These are phyloP conservation scores for Penicillium crystallinum DNA, from an alignment of 495 filamentous ascomycete genomes.

Conservation along the genomic window DNA sequence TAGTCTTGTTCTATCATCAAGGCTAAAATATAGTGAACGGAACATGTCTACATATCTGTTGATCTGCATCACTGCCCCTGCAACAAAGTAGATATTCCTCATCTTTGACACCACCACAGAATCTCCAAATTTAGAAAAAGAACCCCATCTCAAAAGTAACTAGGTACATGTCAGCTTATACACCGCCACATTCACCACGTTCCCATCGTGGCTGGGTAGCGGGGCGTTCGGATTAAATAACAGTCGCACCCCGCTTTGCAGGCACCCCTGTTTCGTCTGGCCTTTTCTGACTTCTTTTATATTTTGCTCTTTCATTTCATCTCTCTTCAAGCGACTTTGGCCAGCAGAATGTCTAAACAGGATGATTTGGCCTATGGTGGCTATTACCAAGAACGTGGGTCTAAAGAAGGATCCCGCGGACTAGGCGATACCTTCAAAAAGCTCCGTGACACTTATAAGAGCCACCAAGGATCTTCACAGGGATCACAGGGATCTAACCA, in stretches of 20 bases:
- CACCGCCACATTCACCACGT: conserved; percentile 6
- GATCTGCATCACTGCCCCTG: no score
- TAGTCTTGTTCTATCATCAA: no score
- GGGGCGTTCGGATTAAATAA: conserved; percentile 1
- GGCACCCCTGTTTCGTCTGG: neutral
- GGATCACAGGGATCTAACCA: conserved; percentile 11
- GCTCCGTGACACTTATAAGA: conserved; percentile 41
- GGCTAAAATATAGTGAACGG: no score
- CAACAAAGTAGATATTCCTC: no score
- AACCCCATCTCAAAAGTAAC: neutral
- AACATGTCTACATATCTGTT: no score
- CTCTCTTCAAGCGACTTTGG: neutral
- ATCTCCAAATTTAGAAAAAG: neutral
- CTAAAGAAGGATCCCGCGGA: conserved; percentile 39
- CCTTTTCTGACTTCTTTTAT: neutral
- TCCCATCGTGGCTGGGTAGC: conserved; percentile 7
- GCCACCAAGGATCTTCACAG: conserved; percentile 20
- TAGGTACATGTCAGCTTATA: neutral
- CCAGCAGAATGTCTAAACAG: conserved; percentile 33
- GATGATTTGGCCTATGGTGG: conserved; percentile 57
- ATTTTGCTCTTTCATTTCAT: neutral
- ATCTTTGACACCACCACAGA: no score
- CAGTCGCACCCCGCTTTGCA: conserved; percentile 2
- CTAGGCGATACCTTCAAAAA: conserved; percentile 51
- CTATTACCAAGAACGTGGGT: conserved; percentile 37